These are phyloP conservation scores for Colletotrichum eleusines DNA, from an alignment of 2,329 filamentous ascomycete genomes.

Conservation along the genomic window DNA sequence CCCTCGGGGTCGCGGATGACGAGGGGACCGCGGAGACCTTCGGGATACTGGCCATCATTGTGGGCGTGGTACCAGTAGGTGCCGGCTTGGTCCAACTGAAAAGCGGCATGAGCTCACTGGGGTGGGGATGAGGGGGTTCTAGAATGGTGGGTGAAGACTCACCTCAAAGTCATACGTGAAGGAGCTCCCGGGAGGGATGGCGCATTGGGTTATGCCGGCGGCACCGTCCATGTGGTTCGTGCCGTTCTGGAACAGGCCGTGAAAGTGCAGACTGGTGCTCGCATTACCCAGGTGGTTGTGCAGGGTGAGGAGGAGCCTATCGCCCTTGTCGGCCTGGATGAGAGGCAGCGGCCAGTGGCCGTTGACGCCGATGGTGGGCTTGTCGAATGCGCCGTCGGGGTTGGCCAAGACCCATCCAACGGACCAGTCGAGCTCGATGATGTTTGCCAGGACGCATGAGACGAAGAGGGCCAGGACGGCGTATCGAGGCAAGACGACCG, in stretches of 20 bases:
- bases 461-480: constrained; percentile 21
- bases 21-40: constrained; percentile 68
- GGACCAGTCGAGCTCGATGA: constrained; percentile 69
- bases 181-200: constrained; percentile 62
- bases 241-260: constrained; percentile 71
- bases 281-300: constrained; percentile 64
- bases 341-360: constrained; percentile 72
- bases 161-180: constrained; percentile 71
- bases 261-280: constrained; percentile 68
- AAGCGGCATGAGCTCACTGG: background rate
- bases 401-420: constrained; percentile 71
- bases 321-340: constrained; percentile 67
- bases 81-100: constrained; percentile 41
- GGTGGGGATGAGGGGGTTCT: background rate
- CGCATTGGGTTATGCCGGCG: constrained; percentile 67
- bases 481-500: constrained; percentile 27
- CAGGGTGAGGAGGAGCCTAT: constrained; percentile 62
- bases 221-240: constrained; percentile 72
- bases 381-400: constrained; percentile 68
- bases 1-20: constrained; percentile 66
- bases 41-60: constrained; percentile 64
- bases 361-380: constrained; percentile 75
- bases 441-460: constrained; percentile 45
- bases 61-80: constrained; percentile 71
- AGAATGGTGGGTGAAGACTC: constrained; percentile 32